Conservation (phyloP, 164 flowering plant genomes). For the Piper betle region DNA sequence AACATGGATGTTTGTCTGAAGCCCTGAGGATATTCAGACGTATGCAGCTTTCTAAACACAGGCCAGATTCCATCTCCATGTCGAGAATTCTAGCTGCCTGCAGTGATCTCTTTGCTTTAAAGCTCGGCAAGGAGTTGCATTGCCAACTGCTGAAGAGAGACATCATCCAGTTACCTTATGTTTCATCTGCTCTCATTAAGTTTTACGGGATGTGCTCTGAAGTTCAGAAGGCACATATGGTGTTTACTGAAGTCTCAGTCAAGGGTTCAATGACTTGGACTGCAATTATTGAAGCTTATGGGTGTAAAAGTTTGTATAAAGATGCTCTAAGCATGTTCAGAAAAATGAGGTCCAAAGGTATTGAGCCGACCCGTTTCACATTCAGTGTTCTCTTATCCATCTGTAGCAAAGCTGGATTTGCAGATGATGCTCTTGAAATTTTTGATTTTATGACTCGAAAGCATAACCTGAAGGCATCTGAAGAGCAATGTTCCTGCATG, state of each 20-base stretch:
- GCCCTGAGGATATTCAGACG: constrained; percentile 50
- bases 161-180: constrained; percentile 41
- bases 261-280: constrained; percentile 71
- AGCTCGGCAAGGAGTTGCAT: constrained; percentile 71
- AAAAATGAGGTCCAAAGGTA: constrained; percentile 30
- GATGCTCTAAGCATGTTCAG: constrained; percentile 50
- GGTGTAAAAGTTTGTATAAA: constrained; percentile 23
- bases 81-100: constrained; percentile 44
- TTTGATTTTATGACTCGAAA: constrained; percentile 38
- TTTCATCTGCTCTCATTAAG: constrained; percentile 48
- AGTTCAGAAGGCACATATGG: constrained; percentile 29
- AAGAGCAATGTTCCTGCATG: constrained; percentile 41
- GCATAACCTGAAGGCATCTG: constrained; percentile 34
- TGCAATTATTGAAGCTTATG: constrained; percentile 66
- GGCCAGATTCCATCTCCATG: constrained; percentile 68
- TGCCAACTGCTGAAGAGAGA: constrained; percentile 54
- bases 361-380: constrained; percentile 49
- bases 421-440: constrained; percentile 41
- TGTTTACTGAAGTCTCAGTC: constrained; percentile 31
- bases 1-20: constrained; percentile 26
- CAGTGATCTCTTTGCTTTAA: constrained; percentile 27
- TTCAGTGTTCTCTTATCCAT: constrained; percentile 39
- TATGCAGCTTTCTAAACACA: constrained; percentile 59
- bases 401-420: constrained; percentile 49
- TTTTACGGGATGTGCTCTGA: constrained; percentile 61